Percentiles rank a stretch among this genome's conserved stretches.
These are phyloP conservation scores for Bipolaris bicolor DNA, from an alignment of 2,329 filamentous ascomycete species.

Conservation along the genomic window DNA sequence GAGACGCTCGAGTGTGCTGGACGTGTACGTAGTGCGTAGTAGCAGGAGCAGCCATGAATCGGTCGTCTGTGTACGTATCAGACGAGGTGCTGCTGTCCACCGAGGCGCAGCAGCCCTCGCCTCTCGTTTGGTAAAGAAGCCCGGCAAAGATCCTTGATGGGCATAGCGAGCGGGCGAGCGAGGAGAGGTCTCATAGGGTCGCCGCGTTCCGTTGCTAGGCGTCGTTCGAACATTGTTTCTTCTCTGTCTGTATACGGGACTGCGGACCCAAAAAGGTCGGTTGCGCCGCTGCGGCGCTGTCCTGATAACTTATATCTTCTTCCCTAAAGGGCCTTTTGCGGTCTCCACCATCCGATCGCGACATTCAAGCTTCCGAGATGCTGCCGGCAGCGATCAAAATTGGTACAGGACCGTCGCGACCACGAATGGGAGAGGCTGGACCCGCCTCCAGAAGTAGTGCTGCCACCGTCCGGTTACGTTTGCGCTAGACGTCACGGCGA, in stretches of 20 bases:
- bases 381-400: constrained; percentile 29
- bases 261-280: constrained; percentile 5
- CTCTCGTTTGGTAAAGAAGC: constrained; percentile 13
- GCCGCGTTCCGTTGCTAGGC: constrained; percentile 22
- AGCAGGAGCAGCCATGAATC: constrained; percentile 12
- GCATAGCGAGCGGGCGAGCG: constrained; percentile 27
- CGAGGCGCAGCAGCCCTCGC: constrained; percentile 22
- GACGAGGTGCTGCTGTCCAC: constrained; percentile 7
- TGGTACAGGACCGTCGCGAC: constrained; percentile 20
- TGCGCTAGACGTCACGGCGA: constrained; percentile 26
- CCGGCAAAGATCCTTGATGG: constrained; percentile 14
- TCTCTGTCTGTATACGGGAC: constrained; percentile 3
- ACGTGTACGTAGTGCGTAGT: no score
- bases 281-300: constrained; percentile 22
- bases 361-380: constrained; percentile 32
- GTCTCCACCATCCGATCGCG: constrained; percentile 28
- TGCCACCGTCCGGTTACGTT: constrained; percentile 13
- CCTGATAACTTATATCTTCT: constrained; percentile 36
- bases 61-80: constrained; percentile 13
- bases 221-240: constrained; percentile 12
- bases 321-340: constrained; percentile 45
- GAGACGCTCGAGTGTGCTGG: constrained; percentile 1
- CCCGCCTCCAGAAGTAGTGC: constrained; percentile 18
- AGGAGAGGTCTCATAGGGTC: constrained; percentile 20
- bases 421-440: constrained; percentile 33